Base-by-base conservation (phyloP, 1,284 basidiomycete genomes). In the Malassezia caprae region DNA sequence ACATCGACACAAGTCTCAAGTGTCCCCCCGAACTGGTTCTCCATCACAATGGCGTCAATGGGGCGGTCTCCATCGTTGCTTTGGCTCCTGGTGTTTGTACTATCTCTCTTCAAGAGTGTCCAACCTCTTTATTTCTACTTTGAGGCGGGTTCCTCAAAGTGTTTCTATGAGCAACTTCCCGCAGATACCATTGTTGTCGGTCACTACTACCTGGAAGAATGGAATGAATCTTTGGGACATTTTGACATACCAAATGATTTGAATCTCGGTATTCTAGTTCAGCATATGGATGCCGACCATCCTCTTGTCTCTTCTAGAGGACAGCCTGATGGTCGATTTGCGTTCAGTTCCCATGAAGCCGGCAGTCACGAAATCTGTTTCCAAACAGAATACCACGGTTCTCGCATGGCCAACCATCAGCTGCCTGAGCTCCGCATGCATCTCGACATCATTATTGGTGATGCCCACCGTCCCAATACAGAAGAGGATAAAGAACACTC, bases 351-450 rank as follows among this genome's bases (percentile, higher is more conserved):
- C 2, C 89, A 96, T 76, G 89, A 93, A 61, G 82, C 90, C 53
- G 93, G 91, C 51, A 91, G 96, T 78, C 94, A 99, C 77, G 84
- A 87, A 53, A 94, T 99, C 74, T 99, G 94, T 75, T 81, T 98
- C 49, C 85, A 85, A 12, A 87, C 88, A 27, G 90, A 91, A 37
- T 64, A 63, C 51, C 57, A 66, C 30, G 54, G 61, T 26, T 12
- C 26, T 10, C 50, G 64, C 3, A 26, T 48, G 21, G 12, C 12
- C 19, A 17, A 35, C 73, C 85, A 88, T 73, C 80, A 81, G n/a
- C 77, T 81, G 56, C 85, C 88, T 1, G 90, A 96, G 74, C 87
- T 99, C 60, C 87, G 90, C 37, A 82, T 98, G 65, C 88, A 96
- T 77, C 82, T 99, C 62, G 94, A 98, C 69, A 82, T 99, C 54